These are phyloP conservation scores for Wickerhamiella musiphila DNA, from an alignment of 805 yeast genomes.

Conservation along the genomic window DNA sequence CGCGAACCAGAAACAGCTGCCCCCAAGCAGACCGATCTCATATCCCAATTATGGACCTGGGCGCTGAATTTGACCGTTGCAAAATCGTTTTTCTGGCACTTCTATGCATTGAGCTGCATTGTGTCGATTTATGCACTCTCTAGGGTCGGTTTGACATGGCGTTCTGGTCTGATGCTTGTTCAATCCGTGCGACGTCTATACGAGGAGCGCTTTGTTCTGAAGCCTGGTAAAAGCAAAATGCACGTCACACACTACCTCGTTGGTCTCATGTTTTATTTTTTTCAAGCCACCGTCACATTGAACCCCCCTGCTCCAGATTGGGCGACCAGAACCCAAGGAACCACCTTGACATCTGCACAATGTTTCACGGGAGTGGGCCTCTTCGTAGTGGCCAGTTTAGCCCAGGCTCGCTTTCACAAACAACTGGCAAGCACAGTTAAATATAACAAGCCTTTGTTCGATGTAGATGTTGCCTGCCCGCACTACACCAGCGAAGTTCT, in stretches of 20 bases:
- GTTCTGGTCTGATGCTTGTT: conserved; percentile 13
- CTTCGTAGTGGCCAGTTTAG: conserved; percentile 24
- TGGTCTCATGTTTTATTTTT: conserved; percentile 34
- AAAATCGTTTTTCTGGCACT: conserved; percentile 20
- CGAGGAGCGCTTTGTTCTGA: conserved; percentile 32
- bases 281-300: conserved; percentile 6
- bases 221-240: conserved; percentile 29
- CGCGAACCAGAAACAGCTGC: neutral
- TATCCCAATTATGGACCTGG: conserved; percentile 2
- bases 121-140: neutral
- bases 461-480: conserved; percentile 33
- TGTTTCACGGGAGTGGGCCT: conserved; percentile 12
- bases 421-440: conserved; percentile 34
- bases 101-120: conserved; percentile 15
- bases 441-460: conserved; percentile 32
- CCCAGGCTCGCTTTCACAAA: conserved; percentile 33
- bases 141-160: neutral
- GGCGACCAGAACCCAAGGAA: neutral
- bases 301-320: neutral
- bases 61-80: conserved; percentile 17
- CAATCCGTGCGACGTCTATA: conserved; percentile 34
- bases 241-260: conserved; percentile 41
- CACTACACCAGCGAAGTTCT: conserved; percentile 45
- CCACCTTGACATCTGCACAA: neutral
- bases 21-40: neutral